Evolutionary conservation across 768 basidiomycete genomes (phyloP).

Genomic region (Suillus alpinus): DNA sequence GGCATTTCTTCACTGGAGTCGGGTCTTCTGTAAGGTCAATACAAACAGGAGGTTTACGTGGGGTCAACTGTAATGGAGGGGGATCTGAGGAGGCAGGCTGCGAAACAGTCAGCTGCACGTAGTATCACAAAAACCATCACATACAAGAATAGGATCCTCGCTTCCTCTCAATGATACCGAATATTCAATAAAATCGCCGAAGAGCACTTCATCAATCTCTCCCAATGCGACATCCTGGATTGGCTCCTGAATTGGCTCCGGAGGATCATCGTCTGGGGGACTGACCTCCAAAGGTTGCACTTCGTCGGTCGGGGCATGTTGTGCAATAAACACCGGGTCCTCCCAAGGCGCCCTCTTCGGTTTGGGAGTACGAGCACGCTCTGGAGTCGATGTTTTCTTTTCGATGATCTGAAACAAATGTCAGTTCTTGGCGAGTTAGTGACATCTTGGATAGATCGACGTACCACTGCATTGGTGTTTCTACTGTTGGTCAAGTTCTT

Average conservation of each 20-base stretch:
- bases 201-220: not conserved
- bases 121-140: not conserved
- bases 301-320: not conserved
- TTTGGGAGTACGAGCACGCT: conserved; percentile 15
- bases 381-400: not conserved
- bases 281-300: not conserved
- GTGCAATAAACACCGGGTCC: conserved; percentile 16
- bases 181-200: conserved; percentile 3
- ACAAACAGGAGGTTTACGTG: conserved; percentile 27
- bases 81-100: conserved; percentile 9
- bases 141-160: conserved; percentile 1
- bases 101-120: conserved; percentile 3
- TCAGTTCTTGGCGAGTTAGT: not conserved
- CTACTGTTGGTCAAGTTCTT: not conserved
- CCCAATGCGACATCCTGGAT: not conserved
- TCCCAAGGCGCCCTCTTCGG: conserved; percentile 32
- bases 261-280: not conserved
- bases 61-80: conserved; percentile 12
- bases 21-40: conserved; percentile 45
- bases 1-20: conserved; percentile 16
- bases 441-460: not conserved
- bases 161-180: conserved; percentile 5
- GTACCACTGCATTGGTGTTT: not conserved
- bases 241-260: not conserved
- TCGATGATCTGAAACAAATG: conserved; percentile 1